Evolutionary conservation across 768 basidiomycete genomes (phyloP).

Genomic region (Boletus eberwhitei): DNA sequence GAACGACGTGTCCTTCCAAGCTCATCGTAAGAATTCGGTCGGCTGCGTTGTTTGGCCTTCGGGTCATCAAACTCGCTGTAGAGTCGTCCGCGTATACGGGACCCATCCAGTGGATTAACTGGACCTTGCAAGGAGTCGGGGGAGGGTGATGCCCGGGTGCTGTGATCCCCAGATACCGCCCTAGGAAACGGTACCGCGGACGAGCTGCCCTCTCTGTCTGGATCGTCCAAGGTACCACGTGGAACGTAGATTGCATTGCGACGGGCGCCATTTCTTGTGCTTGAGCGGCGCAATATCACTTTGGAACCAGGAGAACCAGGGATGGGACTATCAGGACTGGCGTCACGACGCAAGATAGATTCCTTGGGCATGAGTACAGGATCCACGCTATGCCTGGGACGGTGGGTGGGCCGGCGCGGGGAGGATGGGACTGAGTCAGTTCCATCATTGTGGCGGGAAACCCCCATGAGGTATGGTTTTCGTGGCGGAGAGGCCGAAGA

Average conservation of each 20-base stretch:
- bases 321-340: slow-evolving; percentile 53
- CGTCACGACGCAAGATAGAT: slow-evolving; percentile 45
- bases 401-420: slow-evolving; percentile 57
- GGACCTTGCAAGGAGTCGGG: slow-evolving; percentile 33
- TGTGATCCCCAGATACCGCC: slow-evolving; percentile 51
- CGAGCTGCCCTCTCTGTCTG: slow-evolving; percentile 35
- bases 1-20: slow-evolving; percentile 53
- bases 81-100: slow-evolving; percentile 56
- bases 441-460: slow-evolving; percentile 44
- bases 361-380: slow-evolving; percentile 49
- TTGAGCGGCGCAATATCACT: slow-evolving; percentile 55
- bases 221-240: slow-evolving; percentile 35
- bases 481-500: slow-evolving; percentile 47
- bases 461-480: slow-evolving; percentile 53
- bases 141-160: slow-evolving; percentile 33
- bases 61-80: slow-evolving; percentile 70
- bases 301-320: slow-evolving; percentile 35
- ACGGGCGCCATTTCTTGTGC: slow-evolving; percentile 47
- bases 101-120: slow-evolving; percentile 32
- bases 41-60: slow-evolving; percentile 46
- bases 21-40: slow-evolving; percentile 71
- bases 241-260: slow-evolving; percentile 49
- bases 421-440: slow-evolving; percentile 38
- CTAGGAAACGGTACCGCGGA: slow-evolving; percentile 64
- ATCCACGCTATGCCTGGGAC: slow-evolving; percentile 64